Evolutionary conservation across 768 basidiomycete genomes (phyloP).

Genomic region (Calocera cornea): DNA sequence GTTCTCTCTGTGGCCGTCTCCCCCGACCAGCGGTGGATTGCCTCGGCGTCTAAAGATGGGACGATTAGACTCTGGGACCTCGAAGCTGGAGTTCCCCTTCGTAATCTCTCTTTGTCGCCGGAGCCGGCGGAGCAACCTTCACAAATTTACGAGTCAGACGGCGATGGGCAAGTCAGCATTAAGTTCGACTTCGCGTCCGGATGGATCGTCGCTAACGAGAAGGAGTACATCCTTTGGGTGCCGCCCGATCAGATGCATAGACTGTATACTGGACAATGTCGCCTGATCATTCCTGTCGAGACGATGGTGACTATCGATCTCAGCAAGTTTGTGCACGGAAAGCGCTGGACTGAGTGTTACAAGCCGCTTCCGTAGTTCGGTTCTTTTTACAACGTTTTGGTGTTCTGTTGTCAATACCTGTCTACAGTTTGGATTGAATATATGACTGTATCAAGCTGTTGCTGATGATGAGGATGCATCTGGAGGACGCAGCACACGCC

Average conservation of each 20-base stretch:
- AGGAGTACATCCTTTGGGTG: not conserved
- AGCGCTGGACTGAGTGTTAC: not conserved
- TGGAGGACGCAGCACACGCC: no score
- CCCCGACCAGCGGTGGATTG: conserved; percentile 29
- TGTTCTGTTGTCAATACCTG: no score
- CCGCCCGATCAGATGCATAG: not conserved
- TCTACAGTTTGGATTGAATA: no score
- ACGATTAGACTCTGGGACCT: conserved; percentile 32
- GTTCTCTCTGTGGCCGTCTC: not conserved
- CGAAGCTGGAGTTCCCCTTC: not conserved
- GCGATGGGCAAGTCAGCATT: not conserved
- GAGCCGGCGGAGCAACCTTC: not conserved
- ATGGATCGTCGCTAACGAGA: not conserved
- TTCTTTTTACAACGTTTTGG: no score
- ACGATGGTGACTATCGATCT: not conserved
- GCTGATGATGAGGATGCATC: no score
- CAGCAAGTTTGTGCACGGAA: not conserved
- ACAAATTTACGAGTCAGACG: not conserved
- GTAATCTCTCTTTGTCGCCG: not conserved
- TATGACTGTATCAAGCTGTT: no score
- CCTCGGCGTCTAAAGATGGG: conserved; percentile 31
- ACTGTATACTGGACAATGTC: not conserved
- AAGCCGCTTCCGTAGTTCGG: no score
- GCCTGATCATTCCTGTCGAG: not conserved
- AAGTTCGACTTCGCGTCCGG: not conserved